Base-by-base conservation (phyloP, 768 basidiomycete genomes). In the Suillus paluster region DNA sequence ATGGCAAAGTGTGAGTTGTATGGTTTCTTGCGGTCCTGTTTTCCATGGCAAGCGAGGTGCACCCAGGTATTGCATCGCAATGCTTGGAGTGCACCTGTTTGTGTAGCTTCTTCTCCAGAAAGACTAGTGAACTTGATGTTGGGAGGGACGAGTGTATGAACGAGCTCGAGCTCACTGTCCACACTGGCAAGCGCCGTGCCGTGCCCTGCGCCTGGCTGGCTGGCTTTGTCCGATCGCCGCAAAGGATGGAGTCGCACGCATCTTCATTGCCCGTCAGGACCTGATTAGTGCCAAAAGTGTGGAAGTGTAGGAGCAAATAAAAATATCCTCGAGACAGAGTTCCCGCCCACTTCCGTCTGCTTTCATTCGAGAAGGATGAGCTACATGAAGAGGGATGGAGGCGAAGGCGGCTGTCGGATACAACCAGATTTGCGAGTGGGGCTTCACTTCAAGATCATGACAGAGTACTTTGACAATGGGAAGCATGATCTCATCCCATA, bases 21-120 rank as follows among this genome's bases (percentile, higher is more conserved):
- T 8, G 69, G 68, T 15, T 64, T 54, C 25, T 17, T 41, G 6
- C 30, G 8, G n/a, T 57, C 41, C 23, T 62, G 61, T 3, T 19
- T 42, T 1, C 62, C 70, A 48, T 71, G 70, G 36, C 68, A 69
- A 6, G 66, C 63, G 46, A 70, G 63, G 45, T 70, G 69, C 15
- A 64, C 60, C 66, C 64, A 69, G 2, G 39, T 14, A 38, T 66
- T 42, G n/a, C 25, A 1, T 34, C 38, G 39, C 11, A 67, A n/a
- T 17, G 49, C 21, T 2, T 52, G 19, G 5, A 52, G 49, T 5
- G 59, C 59, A 5, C 19, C 36, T 8, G 42, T 5, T 10, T 27
- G 42, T 6, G 59, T 60, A 15, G 59, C 46, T 19, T 14, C 15
- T 0, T n/a, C 7, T 25, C 33, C 25, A 5, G 46, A 10, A 17